Percentiles rank a stretch among this genome's conserved stretches.
These are phyloP conservation scores for Cryptomeria japonica DNA, from an alignment of 75 land plant genomes.

Conservation along the genomic window DNA sequence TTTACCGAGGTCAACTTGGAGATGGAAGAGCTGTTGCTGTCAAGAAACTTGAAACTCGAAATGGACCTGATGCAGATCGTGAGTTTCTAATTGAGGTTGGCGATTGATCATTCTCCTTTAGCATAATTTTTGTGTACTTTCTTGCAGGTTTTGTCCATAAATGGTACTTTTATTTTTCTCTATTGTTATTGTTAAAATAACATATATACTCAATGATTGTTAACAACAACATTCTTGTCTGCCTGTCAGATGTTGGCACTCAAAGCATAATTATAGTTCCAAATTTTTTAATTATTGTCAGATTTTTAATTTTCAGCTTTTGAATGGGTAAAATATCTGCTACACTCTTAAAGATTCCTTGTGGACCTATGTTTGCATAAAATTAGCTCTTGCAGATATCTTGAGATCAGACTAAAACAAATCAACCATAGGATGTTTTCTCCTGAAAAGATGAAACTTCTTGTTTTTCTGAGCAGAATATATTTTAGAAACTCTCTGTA, in stretches of 20 bases:
- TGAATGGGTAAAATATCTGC: not conserved
- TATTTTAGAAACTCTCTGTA: not conserved
- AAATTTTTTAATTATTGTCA: not conserved
- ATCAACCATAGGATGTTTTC: not conserved
- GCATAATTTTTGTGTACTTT: not conserved
- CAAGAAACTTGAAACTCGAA: conserved; percentile 46
- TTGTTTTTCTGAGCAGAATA: not conserved
- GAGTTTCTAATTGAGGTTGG: conserved; percentile 65
- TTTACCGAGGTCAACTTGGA: conserved; percentile 62
- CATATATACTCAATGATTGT: not conserved
- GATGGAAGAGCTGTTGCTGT: conserved; percentile 72
- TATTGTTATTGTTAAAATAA: not conserved
- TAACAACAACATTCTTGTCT: not conserved
- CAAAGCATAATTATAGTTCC: not conserved
- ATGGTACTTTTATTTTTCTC: not conserved
- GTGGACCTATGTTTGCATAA: not conserved
- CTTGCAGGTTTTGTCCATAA: not conserved
- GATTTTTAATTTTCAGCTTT: not conserved
- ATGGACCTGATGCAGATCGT: conserved; percentile 49
- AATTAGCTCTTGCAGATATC: not conserved
- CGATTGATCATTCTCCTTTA: not conserved
- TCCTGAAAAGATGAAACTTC: not conserved
- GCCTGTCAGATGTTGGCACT: not conserved
- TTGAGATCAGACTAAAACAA: not conserved
- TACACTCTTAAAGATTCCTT: not conserved